Conservation (phyloP, 768 basidiomycete genomes). For the Suillus hirtellus region DNA sequence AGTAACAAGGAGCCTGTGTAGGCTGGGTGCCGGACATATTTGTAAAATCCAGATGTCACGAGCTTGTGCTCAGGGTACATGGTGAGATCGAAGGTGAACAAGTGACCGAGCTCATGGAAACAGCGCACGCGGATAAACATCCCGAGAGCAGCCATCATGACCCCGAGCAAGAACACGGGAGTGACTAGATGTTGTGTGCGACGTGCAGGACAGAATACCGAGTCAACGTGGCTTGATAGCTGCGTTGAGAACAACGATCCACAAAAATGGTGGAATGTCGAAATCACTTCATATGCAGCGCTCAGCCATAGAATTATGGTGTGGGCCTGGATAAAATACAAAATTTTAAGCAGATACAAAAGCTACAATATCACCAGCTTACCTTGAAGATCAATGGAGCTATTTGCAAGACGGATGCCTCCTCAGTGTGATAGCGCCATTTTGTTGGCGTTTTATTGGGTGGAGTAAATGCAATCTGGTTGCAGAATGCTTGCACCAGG, state of each 20-base stretch:
- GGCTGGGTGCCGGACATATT: constrained; percentile 55
- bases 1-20: constrained; percentile 56
- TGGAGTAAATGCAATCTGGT: constrained; percentile 54
- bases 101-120: constrained; percentile 50
- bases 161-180: constrained; percentile 47
- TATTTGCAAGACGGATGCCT: constrained; percentile 52
- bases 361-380: constrained; percentile 2
- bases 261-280: constrained; percentile 35
- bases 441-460: constrained; percentile 56
- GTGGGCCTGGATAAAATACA: constrained; percentile 41
- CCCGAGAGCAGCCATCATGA: constrained; percentile 43
- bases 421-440: constrained; percentile 53
- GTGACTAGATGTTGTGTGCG: constrained; percentile 36
- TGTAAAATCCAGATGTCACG: constrained; percentile 51
- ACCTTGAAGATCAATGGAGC: constrained; percentile 60
- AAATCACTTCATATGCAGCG: constrained; percentile 51
- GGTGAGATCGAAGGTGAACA: constrained; percentile 63
- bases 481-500: constrained; percentile 48
- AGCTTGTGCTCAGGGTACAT: constrained; percentile 52
- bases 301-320: constrained; percentile 50
- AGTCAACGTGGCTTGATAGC: constrained; percentile 33
- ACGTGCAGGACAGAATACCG: constrained; percentile 32
- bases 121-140: constrained; percentile 52
- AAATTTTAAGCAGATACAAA: not conserved
- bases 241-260: constrained; percentile 35